Conservation (phyloP, 2,329 filamentous ascomycete species). For the Pestalotiopsis sp. region DNA sequence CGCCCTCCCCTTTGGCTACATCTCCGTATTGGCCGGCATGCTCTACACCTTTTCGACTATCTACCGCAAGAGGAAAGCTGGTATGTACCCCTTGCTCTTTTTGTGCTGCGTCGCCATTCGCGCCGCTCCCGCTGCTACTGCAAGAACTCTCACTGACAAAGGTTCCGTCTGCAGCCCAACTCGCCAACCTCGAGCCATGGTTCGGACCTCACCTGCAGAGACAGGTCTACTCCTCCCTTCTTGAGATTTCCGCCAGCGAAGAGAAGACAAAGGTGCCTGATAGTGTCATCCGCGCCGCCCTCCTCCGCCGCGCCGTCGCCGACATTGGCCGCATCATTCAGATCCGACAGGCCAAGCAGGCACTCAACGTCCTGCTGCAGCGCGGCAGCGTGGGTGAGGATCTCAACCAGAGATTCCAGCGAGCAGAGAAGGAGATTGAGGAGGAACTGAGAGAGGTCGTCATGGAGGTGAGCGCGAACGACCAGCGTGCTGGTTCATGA, state of each 20-base stretch:
- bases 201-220: constrained; percentile 89
- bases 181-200: constrained; percentile 89
- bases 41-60: constrained; percentile 90
- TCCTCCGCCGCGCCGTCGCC: constrained; percentile 86
- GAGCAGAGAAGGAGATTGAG: constrained; percentile 97
- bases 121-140: constrained; percentile 10
- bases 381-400: constrained; percentile 94
- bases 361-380: constrained; percentile 81
- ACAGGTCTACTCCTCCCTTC: constrained; percentile 90
- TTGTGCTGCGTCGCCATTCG: neutral
- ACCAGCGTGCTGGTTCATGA: neutral
- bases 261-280: constrained; percentile 80
- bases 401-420: constrained; percentile 87
- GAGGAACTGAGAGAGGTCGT: constrained; percentile 94
- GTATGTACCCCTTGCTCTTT: constrained; percentile 51
- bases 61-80: constrained; percentile 89
- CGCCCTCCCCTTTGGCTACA: constrained; percentile 84
- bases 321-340: constrained; percentile 92
- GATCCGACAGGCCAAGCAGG: constrained; percentile 85
- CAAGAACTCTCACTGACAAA: constrained; percentile 19
- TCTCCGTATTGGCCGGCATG: constrained; percentile 83
- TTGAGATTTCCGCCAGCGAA: constrained; percentile 71
- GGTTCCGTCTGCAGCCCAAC: constrained; percentile 60
- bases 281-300: constrained; percentile 82
- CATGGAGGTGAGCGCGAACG: constrained; percentile 66